phyloP scores from a whole-genome alignment of 148 eudicot genomes.

The Fagopyrum homotropicum region DNA sequence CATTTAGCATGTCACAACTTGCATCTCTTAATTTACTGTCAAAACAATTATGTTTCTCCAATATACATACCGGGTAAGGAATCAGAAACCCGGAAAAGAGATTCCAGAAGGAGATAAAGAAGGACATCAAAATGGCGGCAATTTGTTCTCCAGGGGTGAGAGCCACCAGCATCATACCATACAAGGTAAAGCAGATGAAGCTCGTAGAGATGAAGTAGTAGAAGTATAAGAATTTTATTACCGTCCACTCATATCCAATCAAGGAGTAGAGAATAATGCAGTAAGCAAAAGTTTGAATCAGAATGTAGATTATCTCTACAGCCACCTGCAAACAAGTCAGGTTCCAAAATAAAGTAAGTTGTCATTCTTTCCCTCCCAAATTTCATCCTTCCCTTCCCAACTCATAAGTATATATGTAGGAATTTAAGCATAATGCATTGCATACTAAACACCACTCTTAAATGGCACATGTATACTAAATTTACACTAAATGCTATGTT shows the following conservation, averaged over 20 bases:
- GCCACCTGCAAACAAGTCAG: constrained; percentile 35
- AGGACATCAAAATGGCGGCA: constrained; percentile 46
- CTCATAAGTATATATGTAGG: too few species aligned
- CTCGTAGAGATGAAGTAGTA: constrained; percentile 49
- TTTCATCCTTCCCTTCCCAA: too few species aligned
- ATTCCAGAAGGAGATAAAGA: constrained; percentile 71
- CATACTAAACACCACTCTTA: too few species aligned
- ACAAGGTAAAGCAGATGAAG: constrained; percentile 56
- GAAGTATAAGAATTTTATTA: constrained; percentile 43
- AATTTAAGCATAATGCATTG: too few species aligned
- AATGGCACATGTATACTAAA: too few species aligned
- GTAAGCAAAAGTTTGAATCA: constrained; percentile 38
- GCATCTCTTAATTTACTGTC: too few species aligned
- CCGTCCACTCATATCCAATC: constrained; percentile 68
- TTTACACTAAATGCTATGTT: too few species aligned
- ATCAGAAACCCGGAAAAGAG: constrained; percentile 67
- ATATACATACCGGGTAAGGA: constrained; percentile 42
- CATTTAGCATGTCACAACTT: too few species aligned
- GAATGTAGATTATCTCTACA: constrained; percentile 45
- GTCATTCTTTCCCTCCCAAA: too few species aligned
- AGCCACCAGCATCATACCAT: constrained; percentile 76
- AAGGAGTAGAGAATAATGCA: constrained; percentile 46
- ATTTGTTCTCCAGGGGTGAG: constrained; percentile 55
- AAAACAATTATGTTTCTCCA: too few species aligned
- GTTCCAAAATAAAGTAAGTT: too few species aligned